Evolutionary conservation across 1,284 basidiomycete species (phyloP).

Genomic region (Microbotryum lychnidis-dioicae): DNA sequence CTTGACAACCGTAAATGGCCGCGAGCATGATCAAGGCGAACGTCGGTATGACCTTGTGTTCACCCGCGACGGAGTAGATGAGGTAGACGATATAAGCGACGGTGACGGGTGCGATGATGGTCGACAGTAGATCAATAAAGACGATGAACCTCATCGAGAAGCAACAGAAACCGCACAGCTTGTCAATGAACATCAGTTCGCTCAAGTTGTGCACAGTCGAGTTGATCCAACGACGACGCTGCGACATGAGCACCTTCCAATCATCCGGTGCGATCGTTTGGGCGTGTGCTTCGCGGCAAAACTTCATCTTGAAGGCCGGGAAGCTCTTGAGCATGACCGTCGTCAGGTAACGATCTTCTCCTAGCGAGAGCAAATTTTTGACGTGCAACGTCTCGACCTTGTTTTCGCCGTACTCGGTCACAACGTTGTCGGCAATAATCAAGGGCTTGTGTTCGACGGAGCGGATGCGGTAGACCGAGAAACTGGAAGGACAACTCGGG

Average conservation of each 20-base stretch:
- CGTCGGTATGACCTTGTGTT: constrained; percentile 58
- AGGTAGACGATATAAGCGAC: constrained; percentile 66
- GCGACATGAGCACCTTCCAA: constrained; percentile 90
- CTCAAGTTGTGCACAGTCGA: constrained; percentile 96
- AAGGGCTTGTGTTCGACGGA: constrained; percentile 67
- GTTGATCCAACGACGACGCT: constrained; percentile 99
- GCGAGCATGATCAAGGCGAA: constrained; percentile 76
- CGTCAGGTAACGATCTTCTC: constrained; percentile 97
- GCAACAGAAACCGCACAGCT: constrained; percentile 55
- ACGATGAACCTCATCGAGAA: constrained; percentile 99
- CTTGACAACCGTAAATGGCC: constrained; percentile 59
- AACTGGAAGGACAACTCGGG: constrained; percentile 53
- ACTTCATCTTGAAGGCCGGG: constrained; percentile 85
- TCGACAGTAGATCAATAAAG: constrained; percentile 62
- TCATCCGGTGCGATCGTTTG: constrained; percentile 72
- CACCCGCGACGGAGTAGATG: constrained; percentile 61
- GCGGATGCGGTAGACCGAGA: constrained; percentile 85
- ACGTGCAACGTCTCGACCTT: constrained; percentile 94
- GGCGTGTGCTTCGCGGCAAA: constrained; percentile 85
- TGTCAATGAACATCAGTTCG: constrained; percentile 83
- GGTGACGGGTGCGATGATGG: constrained; percentile 80
- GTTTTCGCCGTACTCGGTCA: constrained; percentile 90
- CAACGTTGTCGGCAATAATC: constrained; percentile 65
- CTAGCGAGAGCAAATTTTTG: constrained; percentile 92
- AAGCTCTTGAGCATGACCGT: constrained; percentile 89